phyloP scores from a whole-genome alignment of 2,329 filamentous ascomycete species.

The Neopestalotiopsis clavispora region DNA sequence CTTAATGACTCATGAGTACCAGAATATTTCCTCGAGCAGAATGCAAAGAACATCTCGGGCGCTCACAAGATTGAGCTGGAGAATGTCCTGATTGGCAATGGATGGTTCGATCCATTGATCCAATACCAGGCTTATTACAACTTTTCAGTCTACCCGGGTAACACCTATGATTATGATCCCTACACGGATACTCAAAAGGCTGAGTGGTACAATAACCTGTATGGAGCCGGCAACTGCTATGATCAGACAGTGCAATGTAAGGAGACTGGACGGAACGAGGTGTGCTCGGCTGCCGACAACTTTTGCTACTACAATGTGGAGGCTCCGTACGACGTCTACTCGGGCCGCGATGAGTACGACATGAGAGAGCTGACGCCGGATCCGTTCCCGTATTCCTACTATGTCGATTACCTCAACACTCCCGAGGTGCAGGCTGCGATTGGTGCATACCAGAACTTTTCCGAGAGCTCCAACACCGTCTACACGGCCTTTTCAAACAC shows the following conservation, averaged over 20 bases:
- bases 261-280: constrained; percentile 50
- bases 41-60: constrained; percentile 45
- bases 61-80: constrained; percentile 54
- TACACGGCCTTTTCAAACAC: constrained; percentile 59
- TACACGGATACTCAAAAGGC: constrained; percentile 54
- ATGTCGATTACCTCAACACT: constrained; percentile 61
- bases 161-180: constrained; percentile 59
- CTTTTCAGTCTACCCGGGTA: constrained; percentile 58
- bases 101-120: constrained; percentile 59
- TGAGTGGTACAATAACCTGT: constrained; percentile 63
- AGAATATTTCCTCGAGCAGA: constrained; percentile 50
- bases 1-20: neutral
- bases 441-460: constrained; percentile 65
- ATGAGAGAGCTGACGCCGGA: constrained; percentile 59
- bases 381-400: constrained; percentile 62
- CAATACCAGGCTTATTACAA: constrained; percentile 64
- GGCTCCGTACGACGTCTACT: constrained; percentile 51
- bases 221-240: constrained; percentile 64
- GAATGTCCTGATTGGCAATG: constrained; percentile 59
- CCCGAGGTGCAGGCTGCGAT: constrained; percentile 58
- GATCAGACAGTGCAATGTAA: constrained; percentile 61
- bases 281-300: constrained; percentile 58
- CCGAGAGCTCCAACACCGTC: constrained; percentile 47
- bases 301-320: constrained; percentile 62
- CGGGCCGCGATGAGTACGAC: constrained; percentile 63